Evolutionary conservation across 495 filamentous ascomycete genomes (phyloP).

Genomic region (Aspergillus diversus): DNA sequence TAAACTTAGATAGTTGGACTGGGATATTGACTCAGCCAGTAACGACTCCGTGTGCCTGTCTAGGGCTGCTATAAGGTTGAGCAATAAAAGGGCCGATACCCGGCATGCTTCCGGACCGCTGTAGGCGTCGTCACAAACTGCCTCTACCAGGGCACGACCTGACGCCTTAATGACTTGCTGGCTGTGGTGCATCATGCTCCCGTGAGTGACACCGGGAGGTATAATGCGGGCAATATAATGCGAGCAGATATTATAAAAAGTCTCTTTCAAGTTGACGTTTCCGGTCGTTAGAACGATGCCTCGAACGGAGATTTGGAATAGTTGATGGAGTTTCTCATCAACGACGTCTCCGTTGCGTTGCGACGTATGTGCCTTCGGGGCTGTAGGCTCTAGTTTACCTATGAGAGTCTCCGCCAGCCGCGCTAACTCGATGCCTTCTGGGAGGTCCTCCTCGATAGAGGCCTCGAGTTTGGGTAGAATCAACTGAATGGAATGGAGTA

Average conservation of each 20-base stretch:
- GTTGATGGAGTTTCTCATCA: slow-evolving; percentile 85
- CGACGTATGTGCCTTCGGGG: slow-evolving; percentile 43
- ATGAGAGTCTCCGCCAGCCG: slow-evolving; percentile 76
- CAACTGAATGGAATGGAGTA: slow-evolving; percentile 81
- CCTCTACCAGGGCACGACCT: slow-evolving; percentile 78
- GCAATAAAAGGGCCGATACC: slow-evolving; percentile 77
- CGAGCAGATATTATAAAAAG: slow-evolving; percentile 87
- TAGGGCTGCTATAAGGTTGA: slow-evolving; percentile 70
- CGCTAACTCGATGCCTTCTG: slow-evolving; percentile 73
- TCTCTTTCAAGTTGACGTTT: slow-evolving; percentile 71
- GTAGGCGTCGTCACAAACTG: slow-evolving; percentile 92
- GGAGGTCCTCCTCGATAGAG: slow-evolving; percentile 63
- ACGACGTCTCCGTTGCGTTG: slow-evolving; percentile 68
- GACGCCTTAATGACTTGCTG: slow-evolving; percentile 74
- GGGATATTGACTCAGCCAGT: slow-evolving; percentile 76
- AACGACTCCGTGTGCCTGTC: slow-evolving; percentile 67
- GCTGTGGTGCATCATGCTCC: slow-evolving; percentile 59
- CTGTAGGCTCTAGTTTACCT: slow-evolving; percentile 67
- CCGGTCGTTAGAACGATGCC: slow-evolving; percentile 72
- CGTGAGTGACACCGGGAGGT: slow-evolving; percentile 40
- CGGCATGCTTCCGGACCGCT: slow-evolving; percentile 79
- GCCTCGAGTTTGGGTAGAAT: slow-evolving; percentile 83
- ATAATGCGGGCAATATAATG: slow-evolving; percentile 78
- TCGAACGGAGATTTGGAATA: slow-evolving; percentile 81
- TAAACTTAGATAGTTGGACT: slow-evolving; percentile 86